Conservation (phyloP, 495 filamentous ascomycete genomes). For the Massariosphaeria phaeospora region DNA sequence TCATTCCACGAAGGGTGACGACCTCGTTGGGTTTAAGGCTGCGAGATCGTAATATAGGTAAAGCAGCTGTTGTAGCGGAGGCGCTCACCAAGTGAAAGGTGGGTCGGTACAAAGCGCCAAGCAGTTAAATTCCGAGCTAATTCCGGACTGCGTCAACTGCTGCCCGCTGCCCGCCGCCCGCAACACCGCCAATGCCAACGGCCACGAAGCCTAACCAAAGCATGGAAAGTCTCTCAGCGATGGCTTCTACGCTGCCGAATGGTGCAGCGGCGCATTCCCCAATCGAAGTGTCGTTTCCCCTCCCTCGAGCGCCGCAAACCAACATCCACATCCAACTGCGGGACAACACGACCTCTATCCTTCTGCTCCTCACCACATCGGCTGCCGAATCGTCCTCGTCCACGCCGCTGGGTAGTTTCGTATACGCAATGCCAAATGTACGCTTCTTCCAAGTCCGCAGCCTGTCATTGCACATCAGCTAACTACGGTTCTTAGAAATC, state of each 20-base stretch:
- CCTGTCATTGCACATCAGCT: not conserved
- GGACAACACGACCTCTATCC: conserved; percentile 57
- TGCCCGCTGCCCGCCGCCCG: no score
- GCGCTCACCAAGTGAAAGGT: no score
- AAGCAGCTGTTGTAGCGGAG: no score
- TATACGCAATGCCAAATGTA: conserved; percentile 90
- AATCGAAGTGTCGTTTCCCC: conserved; percentile 67
- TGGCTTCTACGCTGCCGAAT: conserved; percentile 12
- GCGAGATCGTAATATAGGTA: no score
- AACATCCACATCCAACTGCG: conserved; percentile 75
- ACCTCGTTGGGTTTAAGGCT: no score
- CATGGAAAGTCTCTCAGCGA: no score
- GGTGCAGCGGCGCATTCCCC: conserved; percentile 39
- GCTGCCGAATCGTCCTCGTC: conserved; percentile 48
- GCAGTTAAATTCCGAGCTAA: no score
- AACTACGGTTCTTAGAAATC: conserved; percentile 41
- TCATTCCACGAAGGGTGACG: no score
- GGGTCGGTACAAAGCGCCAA: no score
- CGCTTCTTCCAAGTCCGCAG: conserved; percentile 30
- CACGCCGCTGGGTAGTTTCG: conserved; percentile 68
- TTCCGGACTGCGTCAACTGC: no score
- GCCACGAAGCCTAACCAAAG: no score
- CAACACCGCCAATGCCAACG: no score
- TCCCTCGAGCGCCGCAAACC: conserved; percentile 71
- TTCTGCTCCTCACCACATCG: conserved; percentile 73